Evolutionary conservation across 257 asterid genomes (phyloP).

Genomic region (Salvia splendens): DNA sequence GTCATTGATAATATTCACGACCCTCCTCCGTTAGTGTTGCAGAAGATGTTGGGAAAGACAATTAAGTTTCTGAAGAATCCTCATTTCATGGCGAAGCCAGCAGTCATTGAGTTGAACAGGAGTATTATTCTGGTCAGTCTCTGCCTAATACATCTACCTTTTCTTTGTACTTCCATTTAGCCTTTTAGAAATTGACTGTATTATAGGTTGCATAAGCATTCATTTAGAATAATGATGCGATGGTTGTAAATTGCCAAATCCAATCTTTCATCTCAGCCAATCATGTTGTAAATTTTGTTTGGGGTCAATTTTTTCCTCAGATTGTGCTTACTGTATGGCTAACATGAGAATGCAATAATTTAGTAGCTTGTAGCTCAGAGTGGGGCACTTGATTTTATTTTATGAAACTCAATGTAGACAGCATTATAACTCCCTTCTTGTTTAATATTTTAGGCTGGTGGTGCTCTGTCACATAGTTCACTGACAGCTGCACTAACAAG

Average conservation of each 20-base stretch:
- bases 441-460: constrained; percentile 76
- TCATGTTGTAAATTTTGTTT: constrained; percentile 4
- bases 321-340: constrained; percentile 11
- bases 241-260: constrained; percentile 13
- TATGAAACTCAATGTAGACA: constrained; percentile 19
- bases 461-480: constrained; percentile 61
- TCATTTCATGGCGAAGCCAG: constrained; percentile 96
- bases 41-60: constrained; percentile 82
- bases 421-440: constrained; percentile 26
- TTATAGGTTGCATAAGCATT: constrained; percentile 4
- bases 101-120: constrained; percentile 81
- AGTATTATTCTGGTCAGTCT: constrained; percentile 80
- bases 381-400: constrained; percentile 26
- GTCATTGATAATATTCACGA: constrained; percentile 72
- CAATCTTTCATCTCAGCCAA: constrained; percentile 8
- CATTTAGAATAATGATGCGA: background rate
- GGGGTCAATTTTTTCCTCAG: constrained; percentile 8
- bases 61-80: constrained; percentile 83
- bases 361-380: constrained; percentile 7
- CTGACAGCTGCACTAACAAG: constrained; percentile 72
- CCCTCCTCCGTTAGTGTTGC: constrained; percentile 78
- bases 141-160: background rate
- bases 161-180: constrained; percentile 11
- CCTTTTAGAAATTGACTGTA: constrained; percentile 7
- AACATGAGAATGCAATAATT: constrained; percentile 13